Evolutionary conservation across 306 rosid species (phyloP), one percentile per base, ranked within the genome.

Genomic region (Malus asiatica): DNA sequence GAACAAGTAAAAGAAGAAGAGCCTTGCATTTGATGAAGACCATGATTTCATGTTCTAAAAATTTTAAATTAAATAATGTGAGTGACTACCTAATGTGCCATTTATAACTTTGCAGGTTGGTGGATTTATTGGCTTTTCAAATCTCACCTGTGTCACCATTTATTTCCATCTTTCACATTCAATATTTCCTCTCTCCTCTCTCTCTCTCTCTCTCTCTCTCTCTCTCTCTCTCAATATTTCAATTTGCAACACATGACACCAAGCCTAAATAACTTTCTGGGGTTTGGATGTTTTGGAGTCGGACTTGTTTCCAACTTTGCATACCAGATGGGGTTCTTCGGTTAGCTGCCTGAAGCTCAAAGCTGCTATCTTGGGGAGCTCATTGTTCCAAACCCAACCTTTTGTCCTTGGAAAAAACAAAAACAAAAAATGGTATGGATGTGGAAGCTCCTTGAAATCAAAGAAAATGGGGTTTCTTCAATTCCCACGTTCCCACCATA

Each of bases 401-500:
- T 52, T 22, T 71, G 51, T 64, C 78, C 29, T 52, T n/a, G 11
- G 10, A 38, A 63, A 7, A 25, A 38, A 7, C 30, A 61, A 25
- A 19, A 45, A 12, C 19, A 69, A 32, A 78, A 80, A 11, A 91
- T 91, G 94, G 84, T 52, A 5, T 40, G 68, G 40, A 30, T 52
- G 7, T 40, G 68, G 40, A 35, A 5, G 73, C 78, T 82, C 23
- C 19, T 72, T 2, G 79, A 71, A 68, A 65, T 48, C 18, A 85
- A 76, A 74, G 82, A 66, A 23, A 67, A 70, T 1, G 29, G 57
- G 73, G 79, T 82, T 9, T 57, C 62, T 63, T 59, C 81, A 72
- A 59, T 88, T 63, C 85, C 89, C 22, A 58, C 85, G 57, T n/a
- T 74, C 53, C 89, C 82, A 25, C 82, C 89, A 0, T 69, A 72